Evolutionary conservation across 2,329 filamentous ascomycete species (phyloP), one percentile per base, ranked within the genome.

Genomic region (Arthrobotrys conoides): DNA sequence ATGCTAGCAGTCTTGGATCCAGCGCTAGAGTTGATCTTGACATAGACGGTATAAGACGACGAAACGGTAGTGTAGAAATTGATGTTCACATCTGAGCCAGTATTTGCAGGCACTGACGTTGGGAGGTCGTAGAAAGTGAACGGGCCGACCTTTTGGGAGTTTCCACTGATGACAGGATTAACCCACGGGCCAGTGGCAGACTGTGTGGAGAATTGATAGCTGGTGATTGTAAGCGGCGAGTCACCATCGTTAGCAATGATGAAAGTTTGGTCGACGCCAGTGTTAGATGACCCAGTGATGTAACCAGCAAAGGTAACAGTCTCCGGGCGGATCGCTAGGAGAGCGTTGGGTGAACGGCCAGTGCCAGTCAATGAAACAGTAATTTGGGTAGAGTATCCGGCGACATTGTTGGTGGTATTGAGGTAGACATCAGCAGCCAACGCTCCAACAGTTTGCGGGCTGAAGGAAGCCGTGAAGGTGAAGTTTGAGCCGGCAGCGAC

Each of bases 231-330:
- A 1, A 90, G 84, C 0, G 82, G 69, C 0, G 84, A 82, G 66
- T 87, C 87, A 30, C 89, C 89, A 4, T 85, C 82, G 79, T 90
- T 90, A 76, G 83, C 83, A 46, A 89, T 83, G 0, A 88, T 82
- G 2, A 87, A 82, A 0, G 85, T 86, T 79, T 89, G 85, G 3
- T 84, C 83, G 0, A 84, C 82, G 0, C 84, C 86, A 1, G 84
- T 83, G 0, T 84, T 82, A 0, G 81, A 81, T 10, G 80, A 79
- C 12, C 86, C 87, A 0, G 86, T 84, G 33, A 90, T 85, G 1
- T 88, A 84, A 9, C 86, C 85, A 2, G 85, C 84, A 80, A 90
- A 90, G 0, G 86, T 85, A 3, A 90, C 80, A 0, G 84, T 84
- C 8, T 85, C 84, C 0, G 89, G 88, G 1, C 84, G 85, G 16